These are phyloP conservation scores for Echites panduratus DNA, from an alignment of 257 asterid species.

Conservation along the genomic window DNA sequence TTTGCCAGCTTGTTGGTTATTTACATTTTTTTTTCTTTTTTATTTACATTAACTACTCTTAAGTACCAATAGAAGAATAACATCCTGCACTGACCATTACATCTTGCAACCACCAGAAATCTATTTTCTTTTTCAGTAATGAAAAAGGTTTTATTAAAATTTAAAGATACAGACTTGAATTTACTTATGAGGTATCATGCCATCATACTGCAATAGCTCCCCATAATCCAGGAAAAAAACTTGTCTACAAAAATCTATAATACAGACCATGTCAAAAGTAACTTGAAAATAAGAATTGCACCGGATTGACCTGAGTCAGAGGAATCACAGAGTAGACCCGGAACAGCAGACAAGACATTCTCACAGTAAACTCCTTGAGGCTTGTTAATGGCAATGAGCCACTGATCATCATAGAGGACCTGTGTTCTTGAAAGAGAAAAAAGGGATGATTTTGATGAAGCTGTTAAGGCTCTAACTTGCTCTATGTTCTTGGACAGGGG, in stretches of 20 bases:
- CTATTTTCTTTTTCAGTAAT: background rate
- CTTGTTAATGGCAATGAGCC: conserved; percentile 84
- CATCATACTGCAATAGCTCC: background rate
- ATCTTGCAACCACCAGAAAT: background rate
- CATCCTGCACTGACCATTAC: background rate
- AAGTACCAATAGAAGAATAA: background rate
- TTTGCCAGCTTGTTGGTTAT: background rate
- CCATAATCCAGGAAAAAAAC: background rate
- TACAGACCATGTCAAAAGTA: background rate
- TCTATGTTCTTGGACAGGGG: conserved; percentile 63
- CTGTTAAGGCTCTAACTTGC: conserved; percentile 66
- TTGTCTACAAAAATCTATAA: background rate
- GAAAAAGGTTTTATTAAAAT: background rate
- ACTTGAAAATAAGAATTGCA: background rate
- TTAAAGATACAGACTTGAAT: background rate
- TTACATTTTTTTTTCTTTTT: too few species aligned
- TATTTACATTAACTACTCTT: too few species aligned
- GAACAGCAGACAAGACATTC: conserved; percentile 48
- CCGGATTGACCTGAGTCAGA: conserved; percentile 32
- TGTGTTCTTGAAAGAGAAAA: conserved; percentile 58
- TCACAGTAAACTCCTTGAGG: conserved; percentile 89
- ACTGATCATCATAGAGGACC: conserved; percentile 75
- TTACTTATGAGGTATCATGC: background rate
- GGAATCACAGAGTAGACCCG: conserved; percentile 35
- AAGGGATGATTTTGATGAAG: conserved; percentile 66